These are phyloP conservation scores for Gelatoporia subvermispora DNA, from an alignment of 768 basidiomycete genomes.

Conservation along the genomic window DNA sequence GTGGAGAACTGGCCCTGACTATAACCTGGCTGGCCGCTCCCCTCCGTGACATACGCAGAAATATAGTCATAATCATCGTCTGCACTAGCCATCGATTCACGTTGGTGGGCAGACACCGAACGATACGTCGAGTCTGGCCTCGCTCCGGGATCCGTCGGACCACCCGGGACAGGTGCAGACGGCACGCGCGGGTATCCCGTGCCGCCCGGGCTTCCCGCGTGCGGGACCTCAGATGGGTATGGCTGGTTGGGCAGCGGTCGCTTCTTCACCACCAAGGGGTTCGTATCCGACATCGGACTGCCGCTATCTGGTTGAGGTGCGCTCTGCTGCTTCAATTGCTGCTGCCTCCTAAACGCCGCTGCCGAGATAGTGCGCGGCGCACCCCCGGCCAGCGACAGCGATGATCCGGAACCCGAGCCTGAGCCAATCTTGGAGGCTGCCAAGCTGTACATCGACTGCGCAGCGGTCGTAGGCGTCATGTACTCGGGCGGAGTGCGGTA, in stretches of 20 bases:
- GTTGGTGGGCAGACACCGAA: slow-evolving; percentile 11
- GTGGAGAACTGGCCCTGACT: slow-evolving; percentile 42
- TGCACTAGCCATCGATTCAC: slow-evolving; percentile 22
- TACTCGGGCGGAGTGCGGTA: slow-evolving; percentile 45
- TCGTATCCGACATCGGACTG: slow-evolving; percentile 34
- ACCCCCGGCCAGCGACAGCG: slow-evolving; percentile 21
- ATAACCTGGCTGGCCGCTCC: slow-evolving; percentile 27
- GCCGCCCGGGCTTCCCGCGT: neutral
- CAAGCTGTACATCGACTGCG: slow-evolving; percentile 17
- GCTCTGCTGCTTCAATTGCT: slow-evolving; percentile 26
- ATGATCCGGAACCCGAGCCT: slow-evolving; percentile 9
- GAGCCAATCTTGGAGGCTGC: slow-evolving; percentile 1
- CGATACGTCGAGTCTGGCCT: slow-evolving; percentile 9
- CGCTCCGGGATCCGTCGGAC: neutral
- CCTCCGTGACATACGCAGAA: slow-evolving; percentile 39
- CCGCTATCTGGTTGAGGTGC: slow-evolving; percentile 3
- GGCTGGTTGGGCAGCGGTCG: slow-evolving; percentile 43
- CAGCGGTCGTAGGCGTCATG: slow-evolving; percentile 15
- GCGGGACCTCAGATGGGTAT: no score
- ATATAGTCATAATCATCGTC: slow-evolving; percentile 57
- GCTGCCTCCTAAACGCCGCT: slow-evolving; percentile 64
- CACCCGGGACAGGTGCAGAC: slow-evolving; percentile 2
- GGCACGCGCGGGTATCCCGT: neutral
- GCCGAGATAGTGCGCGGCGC: slow-evolving; percentile 63
- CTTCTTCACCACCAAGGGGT: slow-evolving; percentile 45